A percentile compares a stretch with the other conserved stretches of the same genome.
Conservation (phyloP, 2,329 filamentous ascomycete genomes). For the Diaporthe humulicola region DNA sequence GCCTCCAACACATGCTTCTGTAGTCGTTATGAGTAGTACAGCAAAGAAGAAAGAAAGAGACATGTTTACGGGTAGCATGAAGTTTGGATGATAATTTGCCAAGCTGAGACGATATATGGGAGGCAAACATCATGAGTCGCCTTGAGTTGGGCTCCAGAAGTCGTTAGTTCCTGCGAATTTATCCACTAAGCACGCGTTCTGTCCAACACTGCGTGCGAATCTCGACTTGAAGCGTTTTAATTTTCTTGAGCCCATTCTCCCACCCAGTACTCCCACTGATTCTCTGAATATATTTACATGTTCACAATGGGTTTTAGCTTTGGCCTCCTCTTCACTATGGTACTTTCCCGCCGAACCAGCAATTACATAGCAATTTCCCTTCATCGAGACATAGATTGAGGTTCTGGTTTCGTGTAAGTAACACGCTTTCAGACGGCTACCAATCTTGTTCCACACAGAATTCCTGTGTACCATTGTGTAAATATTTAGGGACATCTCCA, state of each 20-base stretch:
- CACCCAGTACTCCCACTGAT: neutral
- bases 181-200: neutral
- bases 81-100: neutral
- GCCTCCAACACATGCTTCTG: neutral
- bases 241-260: neutral
- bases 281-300: neutral
- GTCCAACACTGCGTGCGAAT: neutral
- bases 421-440: no score
- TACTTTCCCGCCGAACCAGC: neutral
- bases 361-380: neutral
- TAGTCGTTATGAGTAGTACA: neutral
- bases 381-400: no score
- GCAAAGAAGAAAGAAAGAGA: neutral
- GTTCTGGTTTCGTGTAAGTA: no score
- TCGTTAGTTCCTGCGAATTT: neutral
- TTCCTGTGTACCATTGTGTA: no score
- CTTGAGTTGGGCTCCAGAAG: neutral
- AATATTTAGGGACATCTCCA: neutral
- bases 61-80: neutral
- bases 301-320: neutral
- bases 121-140: neutral
- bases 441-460: no score
- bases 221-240: neutral
- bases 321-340: neutral
- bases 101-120: neutral